phyloP scores from a whole-genome alignment of 2,329 filamentous ascomycete species.

The Microascus cirrosus region DNA sequence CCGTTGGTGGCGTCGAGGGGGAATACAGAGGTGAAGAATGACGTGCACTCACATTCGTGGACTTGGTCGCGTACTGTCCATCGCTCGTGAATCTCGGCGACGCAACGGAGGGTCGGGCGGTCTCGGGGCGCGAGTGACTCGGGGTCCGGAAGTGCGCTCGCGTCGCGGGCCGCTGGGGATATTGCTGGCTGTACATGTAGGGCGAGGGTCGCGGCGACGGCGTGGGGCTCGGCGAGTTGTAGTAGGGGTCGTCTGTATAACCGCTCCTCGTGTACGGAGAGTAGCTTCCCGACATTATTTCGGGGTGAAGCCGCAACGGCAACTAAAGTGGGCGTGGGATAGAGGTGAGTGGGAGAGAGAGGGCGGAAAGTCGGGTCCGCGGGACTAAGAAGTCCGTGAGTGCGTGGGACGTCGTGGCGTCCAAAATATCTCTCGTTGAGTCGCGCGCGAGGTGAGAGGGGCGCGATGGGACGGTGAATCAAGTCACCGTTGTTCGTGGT shows the following conservation, averaged over 20 bases:
- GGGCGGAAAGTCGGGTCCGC: neutral
- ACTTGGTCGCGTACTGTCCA: constrained; percentile 43
- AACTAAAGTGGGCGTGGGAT: neutral
- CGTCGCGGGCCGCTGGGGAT: constrained; percentile 8
- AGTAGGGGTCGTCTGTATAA: constrained; percentile 3
- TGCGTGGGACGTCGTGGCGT: neutral
- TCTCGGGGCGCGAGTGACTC: constrained; percentile 18
- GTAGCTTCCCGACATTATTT: constrained; percentile 2
- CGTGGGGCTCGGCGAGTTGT: constrained; percentile 1
- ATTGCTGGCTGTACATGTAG: constrained; percentile 4
- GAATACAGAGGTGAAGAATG: constrained; percentile 1
- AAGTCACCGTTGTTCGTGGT: constrained; percentile 6
- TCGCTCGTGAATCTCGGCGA: constrained; percentile 52
- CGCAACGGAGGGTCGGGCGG: constrained; percentile 35
- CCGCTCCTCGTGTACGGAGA: constrained; percentile 3
- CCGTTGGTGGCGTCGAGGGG: neutral
- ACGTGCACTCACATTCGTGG: constrained; percentile 50
- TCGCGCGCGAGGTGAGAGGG: constrained; percentile 4
- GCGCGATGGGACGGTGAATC: constrained; percentile 2
- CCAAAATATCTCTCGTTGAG: neutral
- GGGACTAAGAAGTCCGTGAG: neutral
- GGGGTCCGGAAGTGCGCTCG: constrained; percentile 8
- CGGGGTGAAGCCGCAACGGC: neutral
- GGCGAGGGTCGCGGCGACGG: neutral
- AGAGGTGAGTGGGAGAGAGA: neutral